Conservation (phyloP, 305 asterid genomes). For the Fraxinus angustifolia region DNA sequence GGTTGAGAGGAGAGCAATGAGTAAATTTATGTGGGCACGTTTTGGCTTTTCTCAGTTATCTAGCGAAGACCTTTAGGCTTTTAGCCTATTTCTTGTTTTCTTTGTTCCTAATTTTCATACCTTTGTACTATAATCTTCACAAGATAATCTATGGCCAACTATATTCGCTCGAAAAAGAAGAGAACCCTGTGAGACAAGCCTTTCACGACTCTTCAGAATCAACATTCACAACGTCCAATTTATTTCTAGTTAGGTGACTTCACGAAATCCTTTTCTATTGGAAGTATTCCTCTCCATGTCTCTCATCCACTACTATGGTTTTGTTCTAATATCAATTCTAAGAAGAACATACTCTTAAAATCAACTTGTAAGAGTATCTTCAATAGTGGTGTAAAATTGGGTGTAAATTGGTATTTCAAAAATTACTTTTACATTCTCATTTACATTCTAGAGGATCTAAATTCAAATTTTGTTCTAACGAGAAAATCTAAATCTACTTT, state of each 20-base stretch:
- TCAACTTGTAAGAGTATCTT: too few relatives aligned
- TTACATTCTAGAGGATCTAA: too few relatives aligned
- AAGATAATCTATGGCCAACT: neutral
- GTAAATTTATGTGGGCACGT: neutral
- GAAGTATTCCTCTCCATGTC: neutral
- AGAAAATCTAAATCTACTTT: too few relatives aligned
- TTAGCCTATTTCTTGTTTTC: neutral
- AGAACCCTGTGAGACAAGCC: neutral
- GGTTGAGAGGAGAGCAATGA: neutral
- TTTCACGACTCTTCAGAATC: neutral
- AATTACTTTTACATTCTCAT: too few relatives aligned
- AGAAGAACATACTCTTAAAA: too few relatives aligned
- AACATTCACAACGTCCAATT: neutral
- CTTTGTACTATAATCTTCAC: neutral
- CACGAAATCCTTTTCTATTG: too few relatives aligned
- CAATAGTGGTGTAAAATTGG: too few relatives aligned
- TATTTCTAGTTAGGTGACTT: neutral
- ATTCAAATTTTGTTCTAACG: too few relatives aligned
- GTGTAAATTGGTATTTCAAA: too few relatives aligned
- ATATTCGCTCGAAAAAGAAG: neutral
- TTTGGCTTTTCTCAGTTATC: neutral
- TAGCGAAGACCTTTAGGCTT: neutral
- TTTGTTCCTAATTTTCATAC: neutral
- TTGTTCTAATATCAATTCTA: too few relatives aligned
- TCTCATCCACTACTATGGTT: too few relatives aligned